Percentiles rank a stretch among this genome's conserved stretches.
Conservation (phyloP, 139 green algal species). For the Pleodorina starrii region DNA sequence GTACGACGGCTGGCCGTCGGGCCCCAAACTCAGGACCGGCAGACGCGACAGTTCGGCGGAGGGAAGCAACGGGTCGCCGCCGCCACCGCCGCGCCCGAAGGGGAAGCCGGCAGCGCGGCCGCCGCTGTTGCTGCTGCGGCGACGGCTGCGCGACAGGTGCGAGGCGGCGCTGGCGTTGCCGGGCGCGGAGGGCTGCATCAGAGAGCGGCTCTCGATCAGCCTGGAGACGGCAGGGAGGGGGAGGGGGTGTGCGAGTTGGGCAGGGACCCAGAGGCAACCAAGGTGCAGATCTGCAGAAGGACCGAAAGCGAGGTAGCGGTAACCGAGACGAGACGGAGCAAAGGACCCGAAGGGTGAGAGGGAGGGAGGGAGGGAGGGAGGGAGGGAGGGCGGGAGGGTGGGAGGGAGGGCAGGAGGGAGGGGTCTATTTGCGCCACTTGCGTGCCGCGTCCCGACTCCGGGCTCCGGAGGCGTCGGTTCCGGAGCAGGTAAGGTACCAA, state of each 20-base stretch:
- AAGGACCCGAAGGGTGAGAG: too few species aligned
- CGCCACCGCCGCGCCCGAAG: background rate
- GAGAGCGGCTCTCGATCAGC: background rate
- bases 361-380: too few species aligned
- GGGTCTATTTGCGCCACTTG: too few species aligned
- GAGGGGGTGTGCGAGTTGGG: background rate
- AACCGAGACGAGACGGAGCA: too few species aligned
- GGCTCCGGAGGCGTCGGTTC: too few species aligned
- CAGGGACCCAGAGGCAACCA: too few species aligned
- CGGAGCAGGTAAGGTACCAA: too few species aligned
- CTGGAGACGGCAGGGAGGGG: background rate
- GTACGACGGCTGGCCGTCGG: background rate
- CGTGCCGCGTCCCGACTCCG: too few species aligned
- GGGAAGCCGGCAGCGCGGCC: background rate
- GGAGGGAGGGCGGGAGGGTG: too few species aligned
- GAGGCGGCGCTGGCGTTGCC: background rate
- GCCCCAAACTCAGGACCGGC: slow-evolving; percentile 1
- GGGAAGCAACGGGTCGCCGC: background rate
- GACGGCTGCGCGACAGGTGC: background rate
- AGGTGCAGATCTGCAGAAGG: too few species aligned
- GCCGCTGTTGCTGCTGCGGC: background rate
- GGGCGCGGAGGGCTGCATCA: background rate
- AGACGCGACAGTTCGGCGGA: background rate
- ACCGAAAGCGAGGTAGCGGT: too few species aligned
- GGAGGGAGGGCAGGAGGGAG: too few species aligned